These are phyloP conservation scores for Dianthus caryophyllus DNA, from an alignment of 148 eudicot species.

Conservation along the genomic window DNA sequence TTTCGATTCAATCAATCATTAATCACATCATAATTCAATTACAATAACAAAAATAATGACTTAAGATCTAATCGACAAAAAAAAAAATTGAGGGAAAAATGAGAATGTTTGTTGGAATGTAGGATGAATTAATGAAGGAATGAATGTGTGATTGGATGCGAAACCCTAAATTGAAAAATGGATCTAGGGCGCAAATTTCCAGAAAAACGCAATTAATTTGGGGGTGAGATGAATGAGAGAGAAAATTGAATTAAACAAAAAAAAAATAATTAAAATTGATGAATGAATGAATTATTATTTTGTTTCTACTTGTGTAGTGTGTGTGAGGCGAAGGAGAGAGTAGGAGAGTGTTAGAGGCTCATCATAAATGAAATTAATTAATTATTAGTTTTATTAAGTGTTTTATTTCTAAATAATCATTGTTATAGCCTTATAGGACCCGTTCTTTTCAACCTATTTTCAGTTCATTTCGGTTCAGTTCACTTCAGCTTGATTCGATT, in stretches of 20 bases:
- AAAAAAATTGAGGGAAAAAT: not conserved
- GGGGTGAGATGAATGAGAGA: constrained; percentile 1
- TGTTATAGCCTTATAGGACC: too few species aligned
- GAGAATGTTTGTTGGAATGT: constrained; percentile 2
- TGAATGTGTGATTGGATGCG: not conserved
- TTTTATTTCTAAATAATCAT: too few species aligned
- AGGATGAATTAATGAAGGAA: not conserved
- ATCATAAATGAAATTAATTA: too few species aligned
- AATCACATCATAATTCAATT: not conserved
- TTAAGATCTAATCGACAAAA: not conserved
- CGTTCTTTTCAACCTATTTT: too few species aligned
- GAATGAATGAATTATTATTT: too few species aligned
- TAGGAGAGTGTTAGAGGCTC: too few species aligned
- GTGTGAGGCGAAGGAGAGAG: too few species aligned
- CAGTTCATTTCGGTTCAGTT: too few species aligned
- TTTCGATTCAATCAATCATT: not conserved
- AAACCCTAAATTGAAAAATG: constrained; percentile 17
- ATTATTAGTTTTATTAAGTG: too few species aligned
- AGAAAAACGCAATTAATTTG: constrained; percentile 25
- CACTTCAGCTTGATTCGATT: too few species aligned
- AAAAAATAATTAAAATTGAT: too few species aligned
- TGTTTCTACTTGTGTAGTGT: too few species aligned
- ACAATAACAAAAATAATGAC: not conserved
- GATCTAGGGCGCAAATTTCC: constrained; percentile 23
- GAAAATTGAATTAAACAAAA: not conserved